A percentile compares a stretch with the other conserved stretches of the same genome.
phyloP scores from a whole-genome alignment of 176 grass and related monocot genomes.

The Ensete glaucum region DNA sequence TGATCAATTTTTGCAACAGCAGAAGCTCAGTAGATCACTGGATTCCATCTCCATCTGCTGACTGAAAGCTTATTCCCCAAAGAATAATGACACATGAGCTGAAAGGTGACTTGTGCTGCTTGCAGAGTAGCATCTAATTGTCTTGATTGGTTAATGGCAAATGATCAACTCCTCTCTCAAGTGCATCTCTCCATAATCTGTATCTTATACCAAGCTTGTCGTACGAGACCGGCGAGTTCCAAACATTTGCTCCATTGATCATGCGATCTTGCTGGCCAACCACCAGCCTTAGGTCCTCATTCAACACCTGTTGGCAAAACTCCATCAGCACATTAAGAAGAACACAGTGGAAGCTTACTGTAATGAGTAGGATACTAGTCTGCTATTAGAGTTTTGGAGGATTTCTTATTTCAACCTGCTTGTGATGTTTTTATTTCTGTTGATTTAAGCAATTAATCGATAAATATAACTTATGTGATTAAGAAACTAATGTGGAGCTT shows the following conservation, averaged over 20 bases:
- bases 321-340: not conserved
- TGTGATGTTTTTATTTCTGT: too few relatives aligned
- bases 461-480: too few relatives aligned
- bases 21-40: not conserved
- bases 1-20: not conserved
- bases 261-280: conserved; percentile 93
- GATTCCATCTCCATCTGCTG: not conserved
- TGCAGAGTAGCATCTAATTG: conserved; percentile 26
- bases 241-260: conserved; percentile 76
- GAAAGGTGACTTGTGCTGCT: conserved; percentile 15
- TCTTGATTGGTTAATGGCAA: conserved; percentile 56
- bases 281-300: conserved; percentile 88
- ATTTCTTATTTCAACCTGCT: too few relatives aligned
- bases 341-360: not conserved
- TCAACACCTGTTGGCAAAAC: conserved; percentile 58
- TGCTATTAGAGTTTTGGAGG: too few relatives aligned
- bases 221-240: conserved; percentile 80
- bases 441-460: too few relatives aligned
- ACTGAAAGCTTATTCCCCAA: conserved; percentile 10
- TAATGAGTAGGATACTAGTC: too few relatives aligned
- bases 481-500: too few relatives aligned
- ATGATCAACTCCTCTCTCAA: conserved; percentile 50
- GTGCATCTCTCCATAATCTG: conserved; percentile 60
- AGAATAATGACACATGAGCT: conserved; percentile 27
- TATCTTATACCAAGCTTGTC: conserved; percentile 94